A percentile compares a stretch with the other conserved stretches of the same genome.
Evolutionary conservation across 2,329 filamentous ascomycete species (phyloP).

Genomic region (Aspergillus candidus): DNA sequence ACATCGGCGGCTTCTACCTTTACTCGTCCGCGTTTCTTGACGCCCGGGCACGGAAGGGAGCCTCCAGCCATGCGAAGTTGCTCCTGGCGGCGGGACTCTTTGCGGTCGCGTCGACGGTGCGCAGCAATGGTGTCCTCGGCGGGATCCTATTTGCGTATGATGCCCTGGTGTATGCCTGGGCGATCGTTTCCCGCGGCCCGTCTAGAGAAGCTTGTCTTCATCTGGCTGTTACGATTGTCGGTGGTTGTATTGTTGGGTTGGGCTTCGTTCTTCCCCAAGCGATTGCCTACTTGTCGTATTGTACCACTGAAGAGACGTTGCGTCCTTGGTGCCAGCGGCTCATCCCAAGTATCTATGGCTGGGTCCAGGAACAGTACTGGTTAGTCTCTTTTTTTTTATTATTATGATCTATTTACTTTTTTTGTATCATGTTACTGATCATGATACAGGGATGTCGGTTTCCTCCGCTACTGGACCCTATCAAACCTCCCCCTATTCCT

Average conservation of each 20-base stretch:
- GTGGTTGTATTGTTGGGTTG: conserved; percentile 60
- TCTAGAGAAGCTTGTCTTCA: conserved; percentile 43
- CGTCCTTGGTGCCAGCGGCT: conserved; percentile 68
- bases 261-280: conserved; percentile 69
- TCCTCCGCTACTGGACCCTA: conserved; percentile 83
- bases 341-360: conserved; percentile 85
- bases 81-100: conserved; percentile 63
- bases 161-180: conserved; percentile 38
- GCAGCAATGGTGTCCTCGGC: conserved; percentile 81
- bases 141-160: conserved; percentile 69
- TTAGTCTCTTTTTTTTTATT: conserved; percentile 40
- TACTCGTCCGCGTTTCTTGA: conserved; percentile 51
- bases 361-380: conserved; percentile 89
- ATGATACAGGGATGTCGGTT: conserved; percentile 68
- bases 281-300: conserved; percentile 68
- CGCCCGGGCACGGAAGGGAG: conserved; percentile 21
- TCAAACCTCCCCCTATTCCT: conserved; percentile 83
- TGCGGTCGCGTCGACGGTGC: conserved; percentile 64
- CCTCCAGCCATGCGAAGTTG: conserved; percentile 43
- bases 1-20: conserved; percentile 65
- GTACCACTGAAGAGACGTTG: conserved; percentile 35
- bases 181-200: conserved; percentile 36
- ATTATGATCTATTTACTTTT: too few species aligned
- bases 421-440: too few species aligned
- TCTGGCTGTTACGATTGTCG: conserved; percentile 55